Evolutionary conservation across 1,284 basidiomycete species (phyloP).

Genomic region (Trichosporon sp.): DNA sequence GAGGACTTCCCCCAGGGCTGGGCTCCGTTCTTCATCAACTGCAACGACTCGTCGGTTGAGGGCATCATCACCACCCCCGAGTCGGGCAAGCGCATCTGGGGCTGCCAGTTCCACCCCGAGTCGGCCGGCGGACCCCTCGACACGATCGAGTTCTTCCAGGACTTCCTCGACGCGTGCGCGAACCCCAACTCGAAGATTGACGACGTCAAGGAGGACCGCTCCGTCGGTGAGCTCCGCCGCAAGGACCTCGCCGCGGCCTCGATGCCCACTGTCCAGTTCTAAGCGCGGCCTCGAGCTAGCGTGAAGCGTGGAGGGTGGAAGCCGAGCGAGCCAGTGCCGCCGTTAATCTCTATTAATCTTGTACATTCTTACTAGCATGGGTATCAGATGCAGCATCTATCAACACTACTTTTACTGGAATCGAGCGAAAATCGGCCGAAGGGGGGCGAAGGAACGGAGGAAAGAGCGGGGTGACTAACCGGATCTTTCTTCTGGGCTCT

Average conservation of each 20-base stretch:
- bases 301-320: background rate
- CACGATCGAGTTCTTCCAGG: conserved; percentile 93
- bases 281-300: background rate
- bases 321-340: background rate
- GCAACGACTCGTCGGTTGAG: conserved; percentile 92
- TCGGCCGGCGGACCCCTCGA: conserved; percentile 79
- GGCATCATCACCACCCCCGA: conserved; percentile 87
- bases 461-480: background rate
- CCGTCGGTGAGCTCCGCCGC: conserved; percentile 5
- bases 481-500: background rate
- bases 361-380: background rate
- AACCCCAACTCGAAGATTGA: background rate
- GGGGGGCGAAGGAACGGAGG: background rate
- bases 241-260: background rate
- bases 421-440: no score
- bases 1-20: conserved; percentile 91
- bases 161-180: conserved; percentile 72
- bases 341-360: background rate
- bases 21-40: conserved; percentile 98
- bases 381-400: background rate
- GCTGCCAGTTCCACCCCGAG: conserved; percentile 95
- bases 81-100: conserved; percentile 86
- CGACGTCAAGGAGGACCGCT: conserved; percentile 1
- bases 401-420: background rate
- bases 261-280: background rate